Percentiles rank a stretch among this genome's conserved stretches.
Evolutionary conservation across 2,329 filamentous ascomycete species (phyloP).

Genomic region (Ophiostoma novo-ulmi): DNA sequence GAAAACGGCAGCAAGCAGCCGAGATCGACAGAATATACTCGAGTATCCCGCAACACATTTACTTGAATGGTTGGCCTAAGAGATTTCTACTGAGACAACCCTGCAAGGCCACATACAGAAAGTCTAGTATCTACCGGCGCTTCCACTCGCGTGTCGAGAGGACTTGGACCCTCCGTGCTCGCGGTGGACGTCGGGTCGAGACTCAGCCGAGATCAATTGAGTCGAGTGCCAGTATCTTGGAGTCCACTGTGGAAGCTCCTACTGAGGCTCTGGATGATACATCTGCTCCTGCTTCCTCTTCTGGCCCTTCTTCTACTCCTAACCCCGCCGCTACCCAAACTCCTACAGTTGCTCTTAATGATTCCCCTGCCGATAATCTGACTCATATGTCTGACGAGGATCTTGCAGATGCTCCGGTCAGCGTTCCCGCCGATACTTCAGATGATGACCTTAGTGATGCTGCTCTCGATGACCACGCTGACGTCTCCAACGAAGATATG

Average conservation of each 20-base stretch:
- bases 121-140: background rate
- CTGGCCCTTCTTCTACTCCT: background rate
- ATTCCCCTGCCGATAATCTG: background rate
- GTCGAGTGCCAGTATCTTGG: background rate
- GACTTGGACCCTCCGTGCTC: background rate
- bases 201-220: background rate
- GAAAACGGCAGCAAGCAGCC: background rate
- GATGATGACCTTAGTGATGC: background rate
- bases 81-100: background rate
- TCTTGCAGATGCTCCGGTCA: background rate
- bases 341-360: background rate
- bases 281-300: background rate
- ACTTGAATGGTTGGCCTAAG: background rate
- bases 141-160: background rate
- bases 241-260: background rate
- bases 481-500: background rate
- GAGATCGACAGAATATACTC: background rate
- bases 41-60: background rate
- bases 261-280: background rate
- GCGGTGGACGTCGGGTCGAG: background rate
- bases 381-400: background rate
- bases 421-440: background rate
- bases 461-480: background rate
- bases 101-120: background rate
- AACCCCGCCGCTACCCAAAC: background rate